Percentiles rank a stretch among this genome's conserved stretches.
phyloP scores from a whole-genome alignment of 176 grass and related monocot genomes.

The Bonia amplexicaulis region DNA sequence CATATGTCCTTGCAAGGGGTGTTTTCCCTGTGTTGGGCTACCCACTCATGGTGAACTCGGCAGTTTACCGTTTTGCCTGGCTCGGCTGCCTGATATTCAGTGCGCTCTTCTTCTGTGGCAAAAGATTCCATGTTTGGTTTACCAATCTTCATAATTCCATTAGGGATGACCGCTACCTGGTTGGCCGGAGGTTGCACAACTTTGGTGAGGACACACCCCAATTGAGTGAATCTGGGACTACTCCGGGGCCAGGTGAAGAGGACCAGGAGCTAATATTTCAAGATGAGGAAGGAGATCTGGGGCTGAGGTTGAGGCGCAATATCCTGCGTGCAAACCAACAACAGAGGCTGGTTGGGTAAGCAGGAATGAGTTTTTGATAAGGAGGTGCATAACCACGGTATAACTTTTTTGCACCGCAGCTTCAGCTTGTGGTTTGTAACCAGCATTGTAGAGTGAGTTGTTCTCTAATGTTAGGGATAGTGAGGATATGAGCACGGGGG shows the following conservation, averaged over 20 bases:
- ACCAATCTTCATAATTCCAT: constrained; percentile 97
- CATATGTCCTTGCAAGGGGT: constrained; percentile 90
- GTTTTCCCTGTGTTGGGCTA: constrained; percentile 84
- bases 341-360: constrained; percentile 29
- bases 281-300: constrained; percentile 47
- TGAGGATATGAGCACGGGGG: neutral
- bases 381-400: neutral
- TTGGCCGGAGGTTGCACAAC: constrained; percentile 90
- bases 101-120: constrained; percentile 60
- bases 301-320: constrained; percentile 58
- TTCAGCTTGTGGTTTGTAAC: neutral
- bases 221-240: neutral
- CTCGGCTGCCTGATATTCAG: constrained; percentile 84
- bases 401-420: neutral
- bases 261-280: constrained; percentile 35
- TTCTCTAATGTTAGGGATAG: neutral
- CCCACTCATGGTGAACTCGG: constrained; percentile 84
- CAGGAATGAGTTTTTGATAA: neutral
- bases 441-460: constrained; percentile 6
- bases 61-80: constrained; percentile 91
- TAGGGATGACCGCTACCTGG: constrained; percentile 88
- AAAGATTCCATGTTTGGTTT: constrained; percentile 92
- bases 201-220: constrained; percentile 56
- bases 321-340: constrained; percentile 48
- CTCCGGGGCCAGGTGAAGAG: neutral